Percentiles rank a stretch among this genome's conserved stretches.
phyloP scores from a whole-genome alignment of 352 stramenopile genomes.

The Globisporangium orthogonon region DNA sequence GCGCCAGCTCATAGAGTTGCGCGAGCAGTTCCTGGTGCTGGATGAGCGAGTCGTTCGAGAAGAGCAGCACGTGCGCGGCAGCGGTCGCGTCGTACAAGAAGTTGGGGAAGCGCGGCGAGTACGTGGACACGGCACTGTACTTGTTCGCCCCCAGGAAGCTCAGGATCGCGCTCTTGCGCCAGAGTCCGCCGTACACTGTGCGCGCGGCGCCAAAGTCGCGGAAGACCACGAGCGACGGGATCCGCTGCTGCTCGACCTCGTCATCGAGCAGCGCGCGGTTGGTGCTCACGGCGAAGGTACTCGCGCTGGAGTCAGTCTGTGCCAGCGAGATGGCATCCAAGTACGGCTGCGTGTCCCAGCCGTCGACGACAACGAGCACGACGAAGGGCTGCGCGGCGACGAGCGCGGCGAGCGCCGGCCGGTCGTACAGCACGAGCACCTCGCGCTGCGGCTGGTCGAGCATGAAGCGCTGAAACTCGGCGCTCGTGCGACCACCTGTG shows the following conservation, averaged over 20 bases:
- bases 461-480: conserved; percentile 33
- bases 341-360: conserved; percentile 22
- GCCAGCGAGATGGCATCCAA: conserved; percentile 27
- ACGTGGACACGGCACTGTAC: conserved; percentile 27
- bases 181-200: conserved; percentile 13
- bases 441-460: conserved; percentile 20
- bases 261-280: conserved; percentile 17
- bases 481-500: conserved; percentile 24
- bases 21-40: conserved; percentile 15
- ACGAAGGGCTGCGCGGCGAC: conserved; percentile 21
- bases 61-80: conserved; percentile 27
- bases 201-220: conserved; percentile 22
- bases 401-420: conserved; percentile 9
- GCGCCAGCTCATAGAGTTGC: conserved; percentile 12
- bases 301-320: conserved; percentile 15
- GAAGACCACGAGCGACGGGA: conserved; percentile 23
- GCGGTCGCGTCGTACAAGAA: conserved; percentile 26
- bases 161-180: conserved; percentile 19
- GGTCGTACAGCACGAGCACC: conserved; percentile 11
- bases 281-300: conserved; percentile 17
- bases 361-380: conserved; percentile 28
- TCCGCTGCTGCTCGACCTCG: conserved; percentile 3
- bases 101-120: conserved; percentile 11
- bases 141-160: conserved; percentile 26
- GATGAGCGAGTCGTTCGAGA: conserved; percentile 14